These are phyloP conservation scores for Solanum sitiens DNA, from an alignment of 257 asterid species.

Conservation along the genomic window DNA sequence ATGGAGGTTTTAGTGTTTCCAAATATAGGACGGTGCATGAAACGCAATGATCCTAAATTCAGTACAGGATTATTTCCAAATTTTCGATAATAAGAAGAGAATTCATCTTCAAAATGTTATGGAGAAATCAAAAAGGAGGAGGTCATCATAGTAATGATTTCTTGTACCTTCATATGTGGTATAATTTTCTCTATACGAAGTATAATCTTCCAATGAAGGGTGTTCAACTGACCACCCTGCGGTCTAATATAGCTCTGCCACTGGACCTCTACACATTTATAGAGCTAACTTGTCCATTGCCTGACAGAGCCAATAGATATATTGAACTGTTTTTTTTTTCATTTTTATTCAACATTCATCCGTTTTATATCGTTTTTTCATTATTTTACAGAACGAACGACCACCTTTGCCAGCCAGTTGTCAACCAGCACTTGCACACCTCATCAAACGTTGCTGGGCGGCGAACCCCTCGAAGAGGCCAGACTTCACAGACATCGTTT, in stretches of 20 bases:
- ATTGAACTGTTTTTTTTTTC: neutral
- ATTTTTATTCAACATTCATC: neutral
- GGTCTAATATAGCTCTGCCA: neutral
- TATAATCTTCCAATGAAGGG: fast-evolving
- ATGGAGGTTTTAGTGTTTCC: neutral
- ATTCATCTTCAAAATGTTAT: neutral
- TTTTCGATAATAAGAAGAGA: neutral
- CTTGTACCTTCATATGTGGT: neutral
- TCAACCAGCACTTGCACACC: slow-evolving; percentile 75
- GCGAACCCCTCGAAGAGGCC: slow-evolving; percentile 81
- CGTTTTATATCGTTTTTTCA: neutral
- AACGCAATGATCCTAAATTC: neutral
- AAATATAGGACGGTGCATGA: neutral
- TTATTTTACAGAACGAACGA: slow-evolving; percentile 60
- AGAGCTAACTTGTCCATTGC: neutral
- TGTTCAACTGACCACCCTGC: neutral
- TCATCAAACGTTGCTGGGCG: slow-evolving; percentile 82
- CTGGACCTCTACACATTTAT: neutral
- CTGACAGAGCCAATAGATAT: neutral
- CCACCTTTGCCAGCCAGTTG: slow-evolving; percentile 92
- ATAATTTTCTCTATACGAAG: neutral
- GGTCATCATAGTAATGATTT: neutral
- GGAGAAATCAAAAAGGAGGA: neutral
- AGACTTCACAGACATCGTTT: slow-evolving; percentile 62
- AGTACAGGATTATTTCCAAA: neutral